These are phyloP conservation scores for Wolfiporia cocos DNA, from an alignment of 1,284 basidiomycete genomes.

Conservation along the genomic window DNA sequence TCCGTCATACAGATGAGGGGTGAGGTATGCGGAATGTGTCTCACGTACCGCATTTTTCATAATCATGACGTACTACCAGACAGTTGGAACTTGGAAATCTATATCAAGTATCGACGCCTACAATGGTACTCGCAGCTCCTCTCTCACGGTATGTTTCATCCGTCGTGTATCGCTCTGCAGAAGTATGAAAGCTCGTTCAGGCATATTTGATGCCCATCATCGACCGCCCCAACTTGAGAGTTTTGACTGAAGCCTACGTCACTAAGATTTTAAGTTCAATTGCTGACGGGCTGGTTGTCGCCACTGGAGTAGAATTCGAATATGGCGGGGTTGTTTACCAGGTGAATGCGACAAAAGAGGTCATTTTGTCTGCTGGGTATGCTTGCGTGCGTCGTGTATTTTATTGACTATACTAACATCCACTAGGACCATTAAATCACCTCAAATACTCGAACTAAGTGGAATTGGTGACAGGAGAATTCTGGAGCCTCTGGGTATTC, in stretches of 20 bases:
- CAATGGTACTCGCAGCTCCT: constrained; percentile 4
- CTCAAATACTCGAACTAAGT: constrained; percentile 34
- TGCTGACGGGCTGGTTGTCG: constrained; percentile 7
- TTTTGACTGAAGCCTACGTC: constrained; percentile 8
- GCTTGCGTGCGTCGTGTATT: constrained; percentile 3
- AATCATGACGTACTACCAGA: neutral
- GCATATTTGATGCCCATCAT: neutral
- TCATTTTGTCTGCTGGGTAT: constrained; percentile 20
- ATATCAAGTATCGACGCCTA: constrained; percentile 5
- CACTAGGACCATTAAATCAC: constrained; percentile 18
- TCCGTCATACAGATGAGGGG: constrained; percentile 15
- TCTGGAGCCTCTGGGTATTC: constrained; percentile 23
- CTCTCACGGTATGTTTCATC: constrained; percentile 1
- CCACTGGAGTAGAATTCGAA: constrained; percentile 21
- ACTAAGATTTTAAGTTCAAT: constrained; percentile 2
- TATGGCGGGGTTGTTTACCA: constrained; percentile 9
- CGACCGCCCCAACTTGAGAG: constrained; percentile 1
- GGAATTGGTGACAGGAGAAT: constrained; percentile 27
- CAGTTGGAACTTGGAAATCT: constrained; percentile 8
- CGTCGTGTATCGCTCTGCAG: neutral
- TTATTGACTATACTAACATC: neutral
- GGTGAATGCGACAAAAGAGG: constrained; percentile 18
- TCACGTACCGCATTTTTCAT: neutral
- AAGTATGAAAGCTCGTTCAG: neutral
- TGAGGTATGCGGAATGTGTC: constrained; percentile 3